Percentiles rank a stretch among this genome's conserved stretches.
Evolutionary conservation across 108 stramenopile species (phyloP).

Genomic region (Pelagomonas calceolata): DNA sequence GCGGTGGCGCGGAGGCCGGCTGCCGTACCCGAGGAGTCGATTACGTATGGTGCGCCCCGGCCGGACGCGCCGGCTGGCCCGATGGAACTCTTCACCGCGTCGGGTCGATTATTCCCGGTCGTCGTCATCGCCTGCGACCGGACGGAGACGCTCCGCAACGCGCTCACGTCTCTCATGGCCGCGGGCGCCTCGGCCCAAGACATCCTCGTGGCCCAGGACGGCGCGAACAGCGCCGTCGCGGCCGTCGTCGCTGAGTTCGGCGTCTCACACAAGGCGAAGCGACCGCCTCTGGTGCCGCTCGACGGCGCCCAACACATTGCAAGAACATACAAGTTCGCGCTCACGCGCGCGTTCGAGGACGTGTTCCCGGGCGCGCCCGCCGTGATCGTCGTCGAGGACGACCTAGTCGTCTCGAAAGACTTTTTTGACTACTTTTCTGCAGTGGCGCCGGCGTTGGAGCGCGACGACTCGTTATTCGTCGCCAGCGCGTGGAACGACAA

Average conservation of each 20-base stretch:
- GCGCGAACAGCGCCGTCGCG: slow-evolving; percentile 6
- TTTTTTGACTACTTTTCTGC: slow-evolving; percentile 34
- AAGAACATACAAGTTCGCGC: slow-evolving; percentile 36
- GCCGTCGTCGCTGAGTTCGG: background rate
- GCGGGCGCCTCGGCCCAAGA: background rate
- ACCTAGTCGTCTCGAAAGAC: slow-evolving; percentile 44
- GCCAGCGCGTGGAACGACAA: slow-evolving; percentile 53
- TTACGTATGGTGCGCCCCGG: too few relatives aligned
- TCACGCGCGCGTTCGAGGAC: slow-evolving; percentile 11
- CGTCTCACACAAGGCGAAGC: background rate
- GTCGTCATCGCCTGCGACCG: slow-evolving; percentile 33
- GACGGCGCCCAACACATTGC: slow-evolving; percentile 29
- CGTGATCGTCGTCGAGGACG: slow-evolving; percentile 48
- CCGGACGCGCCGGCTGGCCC: background rate
- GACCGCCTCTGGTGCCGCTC: background rate
- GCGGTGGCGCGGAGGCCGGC: too few relatives aligned
- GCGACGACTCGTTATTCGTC: slow-evolving; percentile 34
- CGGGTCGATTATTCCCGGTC: slow-evolving; percentile 17
- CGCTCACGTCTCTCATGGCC: slow-evolving; percentile 18
- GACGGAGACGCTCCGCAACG: slow-evolving; percentile 10
- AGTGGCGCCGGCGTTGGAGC: slow-evolving; percentile 26
- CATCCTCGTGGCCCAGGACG: slow-evolving; percentile 28
- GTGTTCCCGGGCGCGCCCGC: slow-evolving; percentile 13
- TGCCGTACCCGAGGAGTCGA: too few relatives aligned
- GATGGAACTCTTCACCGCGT: background rate